Evolutionary conservation across 306 rosid genomes (phyloP).

Genomic region (Malus sylvestris): DNA sequence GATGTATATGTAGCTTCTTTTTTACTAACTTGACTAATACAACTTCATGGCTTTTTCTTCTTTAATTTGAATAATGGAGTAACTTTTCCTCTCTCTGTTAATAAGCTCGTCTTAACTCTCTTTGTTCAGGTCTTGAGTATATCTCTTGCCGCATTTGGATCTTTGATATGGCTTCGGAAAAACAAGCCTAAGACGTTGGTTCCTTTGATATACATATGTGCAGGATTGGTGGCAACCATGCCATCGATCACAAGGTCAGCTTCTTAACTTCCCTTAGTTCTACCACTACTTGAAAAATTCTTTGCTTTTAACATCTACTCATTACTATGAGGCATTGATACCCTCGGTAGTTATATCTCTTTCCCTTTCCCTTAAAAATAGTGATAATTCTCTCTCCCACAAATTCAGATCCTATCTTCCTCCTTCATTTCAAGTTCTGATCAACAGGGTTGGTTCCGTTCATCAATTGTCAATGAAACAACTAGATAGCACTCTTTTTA

Average conservation of each 20-base stretch:
- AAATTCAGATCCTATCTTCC: not conserved
- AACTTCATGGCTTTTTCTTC: not conserved
- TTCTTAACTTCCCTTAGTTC: slow-evolving; percentile 1
- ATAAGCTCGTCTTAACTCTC: slow-evolving; percentile 5
- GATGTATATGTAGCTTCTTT: not conserved
- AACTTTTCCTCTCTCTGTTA: not conserved
- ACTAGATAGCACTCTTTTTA: not conserved
- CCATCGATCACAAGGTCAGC: slow-evolving; percentile 92
- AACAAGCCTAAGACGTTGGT: slow-evolving; percentile 86
- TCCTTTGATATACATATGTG: slow-evolving; percentile 81
- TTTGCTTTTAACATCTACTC: not conserved
- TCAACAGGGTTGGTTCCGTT: not conserved
- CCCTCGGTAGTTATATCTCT: not conserved
- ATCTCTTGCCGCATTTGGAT: slow-evolving; percentile 92
- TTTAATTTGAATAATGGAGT: not conserved
- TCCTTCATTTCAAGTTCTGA: not conserved
- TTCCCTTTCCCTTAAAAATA: not conserved
- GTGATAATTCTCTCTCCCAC: not conserved
- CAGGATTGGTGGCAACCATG: slow-evolving; percentile 84
- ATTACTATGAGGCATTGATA: not conserved
- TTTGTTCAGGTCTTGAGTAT: slow-evolving; percentile 74
- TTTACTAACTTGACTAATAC: not conserved
- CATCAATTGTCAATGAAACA: not conserved
- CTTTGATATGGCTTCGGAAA: slow-evolving; percentile 96
- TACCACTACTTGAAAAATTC: not conserved